Percentiles rank a stretch among this genome's conserved stretches.
Evolutionary conservation across 306 rosid genomes (phyloP).

Genomic region (Dalbergia oliveri): DNA sequence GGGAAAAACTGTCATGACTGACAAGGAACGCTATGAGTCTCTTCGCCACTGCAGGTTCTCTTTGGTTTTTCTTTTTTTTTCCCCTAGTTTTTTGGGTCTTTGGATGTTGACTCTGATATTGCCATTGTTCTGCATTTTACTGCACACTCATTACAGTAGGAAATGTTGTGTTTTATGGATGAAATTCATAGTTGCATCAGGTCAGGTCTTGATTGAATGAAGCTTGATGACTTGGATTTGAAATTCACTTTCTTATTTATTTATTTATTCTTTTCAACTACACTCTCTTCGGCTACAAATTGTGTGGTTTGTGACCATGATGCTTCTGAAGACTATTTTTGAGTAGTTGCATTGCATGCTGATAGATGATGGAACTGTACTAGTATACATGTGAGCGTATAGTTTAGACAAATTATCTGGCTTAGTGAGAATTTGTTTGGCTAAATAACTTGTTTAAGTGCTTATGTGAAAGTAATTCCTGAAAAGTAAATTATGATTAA

Average conservation of each 20-base stretch:
- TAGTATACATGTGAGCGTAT: not conserved
- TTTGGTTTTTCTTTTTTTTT: slow-evolving; percentile 46
- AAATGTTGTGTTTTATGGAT: slow-evolving; percentile 14
- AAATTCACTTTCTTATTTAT: not conserved
- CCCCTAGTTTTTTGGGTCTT: not conserved
- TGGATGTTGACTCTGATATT: not conserved
- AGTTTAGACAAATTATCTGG: slow-evolving; percentile 6
- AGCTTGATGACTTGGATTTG: slow-evolving; percentile 19
- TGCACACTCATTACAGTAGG: not conserved
- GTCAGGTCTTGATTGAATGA: slow-evolving; percentile 14
- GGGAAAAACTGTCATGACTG: slow-evolving; percentile 97
- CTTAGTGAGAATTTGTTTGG: too few relatives aligned
- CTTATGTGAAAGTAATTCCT: too few relatives aligned
- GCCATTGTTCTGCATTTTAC: not conserved
- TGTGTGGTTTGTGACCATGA: slow-evolving; percentile 21
- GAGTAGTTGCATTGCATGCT: not conserved
- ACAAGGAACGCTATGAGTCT: slow-evolving; percentile 88
- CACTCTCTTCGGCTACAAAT: slow-evolving; percentile 9
- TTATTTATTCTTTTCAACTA: not conserved
- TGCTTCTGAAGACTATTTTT: slow-evolving; percentile 31
- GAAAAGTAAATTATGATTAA: too few relatives aligned
- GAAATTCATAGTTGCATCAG: slow-evolving; percentile 7
- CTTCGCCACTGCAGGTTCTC: slow-evolving; percentile 97
- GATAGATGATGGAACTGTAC: not conserved
- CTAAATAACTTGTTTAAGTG: too few relatives aligned